These are phyloP conservation scores for Sporothrix brunneoviolacea DNA, from an alignment of 2,329 filamentous ascomycete genomes.

Conservation along the genomic window DNA sequence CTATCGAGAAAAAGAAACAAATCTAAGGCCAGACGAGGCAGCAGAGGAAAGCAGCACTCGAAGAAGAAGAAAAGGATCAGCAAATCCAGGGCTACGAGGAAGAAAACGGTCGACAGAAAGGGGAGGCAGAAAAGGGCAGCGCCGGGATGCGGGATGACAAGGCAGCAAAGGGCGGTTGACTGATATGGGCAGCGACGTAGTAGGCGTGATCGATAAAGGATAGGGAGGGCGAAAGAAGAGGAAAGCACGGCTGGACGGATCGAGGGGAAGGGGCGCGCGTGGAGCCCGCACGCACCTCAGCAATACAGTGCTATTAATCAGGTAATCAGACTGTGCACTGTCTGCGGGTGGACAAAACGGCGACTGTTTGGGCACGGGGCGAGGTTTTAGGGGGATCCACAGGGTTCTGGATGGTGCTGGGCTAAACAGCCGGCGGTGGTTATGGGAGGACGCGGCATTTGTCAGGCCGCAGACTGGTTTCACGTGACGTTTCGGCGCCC, in stretches of 20 bases:
- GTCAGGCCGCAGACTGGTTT: not conserved
- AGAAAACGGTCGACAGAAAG: not conserved
- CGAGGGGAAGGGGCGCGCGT: not conserved
- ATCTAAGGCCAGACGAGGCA: too few species aligned
- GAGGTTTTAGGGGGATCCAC: too few species aligned
- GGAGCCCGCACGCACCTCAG: too few species aligned
- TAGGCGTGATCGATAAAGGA: not conserved
- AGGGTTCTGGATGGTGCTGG: not conserved
- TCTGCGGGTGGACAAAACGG: not conserved
- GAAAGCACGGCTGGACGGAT: conserved; percentile 4
- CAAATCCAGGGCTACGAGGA: not conserved
- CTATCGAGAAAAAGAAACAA: too few species aligned
- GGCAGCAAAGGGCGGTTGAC: not conserved
- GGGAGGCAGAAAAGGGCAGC: not conserved
- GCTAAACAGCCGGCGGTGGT: too few species aligned
- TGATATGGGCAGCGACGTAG: not conserved
- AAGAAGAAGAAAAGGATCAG: too few species aligned
- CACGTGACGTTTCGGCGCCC: too few species aligned
- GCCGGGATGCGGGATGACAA: not conserved
- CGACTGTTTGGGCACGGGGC: not conserved
- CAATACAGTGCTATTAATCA: too few species aligned
- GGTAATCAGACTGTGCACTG: too few species aligned
- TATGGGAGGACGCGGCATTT: too few species aligned
- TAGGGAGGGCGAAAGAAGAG: not conserved
- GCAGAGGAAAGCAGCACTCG: too few species aligned